These are phyloP conservation scores for Phytomonas sp. DNA, from an alignment of 208 protist genomes.

Conservation along the genomic window DNA sequence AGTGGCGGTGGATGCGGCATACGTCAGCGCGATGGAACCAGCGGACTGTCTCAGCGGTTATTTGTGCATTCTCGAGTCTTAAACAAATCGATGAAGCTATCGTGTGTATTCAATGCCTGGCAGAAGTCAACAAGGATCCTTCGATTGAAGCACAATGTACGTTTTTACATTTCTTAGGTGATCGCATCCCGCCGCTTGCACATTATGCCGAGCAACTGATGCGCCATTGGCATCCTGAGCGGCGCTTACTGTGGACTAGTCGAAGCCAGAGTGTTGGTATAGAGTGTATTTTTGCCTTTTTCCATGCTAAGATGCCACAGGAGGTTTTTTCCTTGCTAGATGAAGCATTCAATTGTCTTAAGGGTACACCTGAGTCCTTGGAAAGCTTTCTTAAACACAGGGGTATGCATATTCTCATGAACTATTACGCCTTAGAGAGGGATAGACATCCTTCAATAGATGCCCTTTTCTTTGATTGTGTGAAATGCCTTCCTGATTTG, in stretches of 20 bases:
- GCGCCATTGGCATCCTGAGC: conserved; percentile 46
- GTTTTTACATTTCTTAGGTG: conserved; percentile 36
- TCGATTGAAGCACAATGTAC: conserved; percentile 40
- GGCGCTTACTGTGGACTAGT: neutral
- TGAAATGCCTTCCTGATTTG: neutral
- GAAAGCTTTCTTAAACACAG: neutral
- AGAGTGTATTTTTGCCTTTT: neutral
- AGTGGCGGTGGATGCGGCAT: conserved; percentile 82
- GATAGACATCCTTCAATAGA: neutral
- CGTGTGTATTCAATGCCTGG: conserved; percentile 48
- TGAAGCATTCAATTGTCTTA: neutral
- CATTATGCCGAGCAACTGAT: conserved; percentile 72
- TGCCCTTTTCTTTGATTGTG: neutral
- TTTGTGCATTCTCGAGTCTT: conserved; percentile 37
- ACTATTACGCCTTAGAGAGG: neutral
- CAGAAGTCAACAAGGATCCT: conserved; percentile 39
- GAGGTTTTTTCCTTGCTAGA: neutral
- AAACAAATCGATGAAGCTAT: conserved; percentile 40
- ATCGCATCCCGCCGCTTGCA: conserved; percentile 27
- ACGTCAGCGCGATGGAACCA: conserved; percentile 70
- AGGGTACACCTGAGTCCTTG: neutral
- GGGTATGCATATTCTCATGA: neutral
- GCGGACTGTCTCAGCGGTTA: conserved; percentile 37
- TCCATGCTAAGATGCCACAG: neutral
- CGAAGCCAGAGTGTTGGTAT: neutral